Evolutionary conservation across 2,329 filamentous ascomycete genomes (phyloP), one percentile per base, ranked within the genome.

Genomic region (Ceratocystis huliohia): DNA sequence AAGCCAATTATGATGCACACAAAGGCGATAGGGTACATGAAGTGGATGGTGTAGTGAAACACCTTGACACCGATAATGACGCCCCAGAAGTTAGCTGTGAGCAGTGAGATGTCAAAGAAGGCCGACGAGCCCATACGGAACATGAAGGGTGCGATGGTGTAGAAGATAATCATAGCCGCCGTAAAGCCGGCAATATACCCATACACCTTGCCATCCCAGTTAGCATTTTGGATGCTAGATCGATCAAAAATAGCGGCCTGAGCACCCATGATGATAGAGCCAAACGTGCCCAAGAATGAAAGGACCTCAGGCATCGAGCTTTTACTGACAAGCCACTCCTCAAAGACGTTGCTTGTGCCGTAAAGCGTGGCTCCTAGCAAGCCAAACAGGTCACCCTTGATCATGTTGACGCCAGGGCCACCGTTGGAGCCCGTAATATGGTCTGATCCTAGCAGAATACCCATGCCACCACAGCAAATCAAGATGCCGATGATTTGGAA

Each of bases 51-150:
- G 71, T 88, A 84, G 57, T 87, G 84, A 73, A 99, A 96, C 62
- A 97, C 89, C 74, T 87, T 83, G 71, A 95, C 84, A 63, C 94
- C 94, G 71, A 99, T 93, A 70, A 95, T 88, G 69, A 96, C 88
- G 70, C 91, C 92, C 94, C 94, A 99, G 78, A 97, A 97, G 77
- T 96, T 96, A 71, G 87, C 90, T 1, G 94, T 97, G 68, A 99
- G 80, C 70, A 99, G 80, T 6, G 88, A 93, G 72, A 97, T 96
- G 76, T 99, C 96, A 80, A 96, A 95, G 78, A 99, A 96, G 22
- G 92, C 93, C 2, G 94, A 94, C 17, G 85, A 89, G 33, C 88
- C 88, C 78, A 97, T 88, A 70, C 94, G 89, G 76, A 97, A 87
- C 69, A 99, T 82, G 65, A 97, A 78, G 0, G 94, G 94, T 0